These are phyloP conservation scores for Termitomyces sp. DNA, from an alignment of 768 basidiomycete genomes.

Conservation along the genomic window DNA sequence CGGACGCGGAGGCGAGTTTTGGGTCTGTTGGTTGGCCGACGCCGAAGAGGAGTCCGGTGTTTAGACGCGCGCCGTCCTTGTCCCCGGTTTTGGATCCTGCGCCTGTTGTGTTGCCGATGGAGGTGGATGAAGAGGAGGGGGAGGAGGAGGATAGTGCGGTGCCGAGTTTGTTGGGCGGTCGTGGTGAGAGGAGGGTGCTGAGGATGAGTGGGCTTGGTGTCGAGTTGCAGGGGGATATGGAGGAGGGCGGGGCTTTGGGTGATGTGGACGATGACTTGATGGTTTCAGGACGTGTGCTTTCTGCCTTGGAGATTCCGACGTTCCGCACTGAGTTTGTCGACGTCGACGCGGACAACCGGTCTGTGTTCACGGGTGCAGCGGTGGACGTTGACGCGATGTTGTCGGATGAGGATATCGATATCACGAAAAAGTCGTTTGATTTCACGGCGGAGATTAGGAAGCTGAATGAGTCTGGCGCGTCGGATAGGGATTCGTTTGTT, in stretches of 20 bases:
- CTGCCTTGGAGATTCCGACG: neutral
- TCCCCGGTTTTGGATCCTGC: neutral
- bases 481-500: conserved; percentile 70
- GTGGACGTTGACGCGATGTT: conserved; percentile 25
- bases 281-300: neutral
- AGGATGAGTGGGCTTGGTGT: conserved; percentile 56
- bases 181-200: conserved; percentile 38
- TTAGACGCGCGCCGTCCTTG: conserved; percentile 24
- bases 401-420: conserved; percentile 42
- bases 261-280: neutral
- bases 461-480: conserved; percentile 52
- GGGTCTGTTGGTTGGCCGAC: conserved; percentile 10
- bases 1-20: neutral
- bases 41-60: conserved; percentile 23
- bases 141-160: conserved; percentile 11
- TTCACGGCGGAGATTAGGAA: conserved; percentile 74
- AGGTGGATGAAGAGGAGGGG: conserved; percentile 12
- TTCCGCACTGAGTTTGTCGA: neutral
- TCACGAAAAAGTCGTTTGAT: conserved; percentile 78
- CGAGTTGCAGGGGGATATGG: conserved; percentile 54
- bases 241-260: conserved; percentile 25
- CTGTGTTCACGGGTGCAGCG: conserved; percentile 22
- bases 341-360: conserved; percentile 22
- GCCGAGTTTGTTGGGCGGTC: conserved; percentile 37
- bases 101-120: conserved; percentile 2